Base-by-base conservation (phyloP, 148 eudicot species). In the Amaranthus cruentus region DNA sequence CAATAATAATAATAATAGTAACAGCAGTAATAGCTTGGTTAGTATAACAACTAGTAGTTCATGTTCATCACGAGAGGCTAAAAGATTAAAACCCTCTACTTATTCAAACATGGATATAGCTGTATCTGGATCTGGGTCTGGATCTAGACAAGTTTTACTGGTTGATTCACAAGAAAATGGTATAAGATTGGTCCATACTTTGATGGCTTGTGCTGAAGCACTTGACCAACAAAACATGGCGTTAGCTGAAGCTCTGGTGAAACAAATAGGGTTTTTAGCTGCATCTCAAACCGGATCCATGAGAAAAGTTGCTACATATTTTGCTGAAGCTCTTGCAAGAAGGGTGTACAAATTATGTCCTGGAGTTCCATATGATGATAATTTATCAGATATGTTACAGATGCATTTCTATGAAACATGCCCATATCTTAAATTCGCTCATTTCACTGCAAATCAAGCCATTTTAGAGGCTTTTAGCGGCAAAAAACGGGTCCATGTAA, bases 171-270 rank as follows among this genome's bases (percentile, higher is more conserved):
- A 91, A 61, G 97, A 91, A 48, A 77, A 91, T 2, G 98, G 98
- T 0, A 85, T 95, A 7, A 74, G 92, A 6, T 82, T 95, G 44
- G 98, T 93, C 0, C 98, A 95, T 72, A 80, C 93, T 7, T 55
- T 95, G 47, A 88, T 95, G 88, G 97, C 96, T 2, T 95, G 98
- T 70, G 98, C 97, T 0, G 93, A 89, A 73, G 93, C 97, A 3
- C 86, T 95, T 3, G 91, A 91, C 46, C 78, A 73, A 2, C 84
- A 84, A 0, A 85, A 91, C 56, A 48, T 86, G 58, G 81, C 76
- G 2, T 66, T 87, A 12, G 97, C 92, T 0, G 98, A 88, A 18
- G 87, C 96, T 1, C 49, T 91, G 21, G 90, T 94, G 49, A 94
- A 91, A 42, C 89, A 89, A 68, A 78, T 94, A 6, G 85, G 96